Conservation (phyloP, 2,329 filamentous ascomycete genomes). For the Nemania serpens region DNA sequence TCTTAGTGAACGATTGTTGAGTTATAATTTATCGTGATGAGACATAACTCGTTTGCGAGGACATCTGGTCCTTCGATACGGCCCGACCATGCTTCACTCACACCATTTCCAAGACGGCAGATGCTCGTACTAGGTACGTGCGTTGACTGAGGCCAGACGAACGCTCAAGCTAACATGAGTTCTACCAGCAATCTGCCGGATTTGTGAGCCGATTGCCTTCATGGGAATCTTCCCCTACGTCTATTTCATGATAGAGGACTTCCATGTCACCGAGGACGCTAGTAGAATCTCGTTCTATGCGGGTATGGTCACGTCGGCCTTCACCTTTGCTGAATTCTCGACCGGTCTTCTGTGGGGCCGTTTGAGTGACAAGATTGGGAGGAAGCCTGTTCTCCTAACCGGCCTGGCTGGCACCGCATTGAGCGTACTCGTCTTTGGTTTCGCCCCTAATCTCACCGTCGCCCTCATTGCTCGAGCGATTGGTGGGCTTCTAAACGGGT, state of each 20-base stretch:
- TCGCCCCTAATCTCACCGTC: conserved; percentile 78
- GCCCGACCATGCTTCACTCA: conserved; percentile 26
- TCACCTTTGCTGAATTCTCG: conserved; percentile 93
- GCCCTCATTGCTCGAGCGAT: conserved; percentile 87
- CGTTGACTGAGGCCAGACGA: conserved; percentile 6
- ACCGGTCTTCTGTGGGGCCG: conserved; percentile 92
- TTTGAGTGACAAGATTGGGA: conserved; percentile 86
- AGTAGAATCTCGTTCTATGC: conserved; percentile 88
- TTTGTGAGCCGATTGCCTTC: conserved; percentile 98
- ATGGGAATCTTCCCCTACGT: conserved; percentile 99
- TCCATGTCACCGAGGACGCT: conserved; percentile 78
- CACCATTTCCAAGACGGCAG: conserved; percentile 45
- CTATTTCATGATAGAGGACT: conserved; percentile 95
- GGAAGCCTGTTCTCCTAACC: conserved; percentile 88
- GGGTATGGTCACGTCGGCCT: conserved; percentile 94
- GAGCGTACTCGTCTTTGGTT: conserved; percentile 92
- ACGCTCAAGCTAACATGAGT: conserved; percentile 15
- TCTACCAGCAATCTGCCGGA: conserved; percentile 78
- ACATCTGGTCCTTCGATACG: conserved; percentile 27
- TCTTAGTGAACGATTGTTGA: conserved; percentile 25
- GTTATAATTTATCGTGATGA: conserved; percentile 31
- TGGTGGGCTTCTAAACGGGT: conserved; percentile 92
- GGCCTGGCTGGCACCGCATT: conserved; percentile 90
- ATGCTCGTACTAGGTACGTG: conserved; percentile 46
- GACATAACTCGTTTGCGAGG: conserved; percentile 33